Conservation (phyloP, 2,329 filamentous ascomycete species). For the Aspergillus piperis region DNA sequence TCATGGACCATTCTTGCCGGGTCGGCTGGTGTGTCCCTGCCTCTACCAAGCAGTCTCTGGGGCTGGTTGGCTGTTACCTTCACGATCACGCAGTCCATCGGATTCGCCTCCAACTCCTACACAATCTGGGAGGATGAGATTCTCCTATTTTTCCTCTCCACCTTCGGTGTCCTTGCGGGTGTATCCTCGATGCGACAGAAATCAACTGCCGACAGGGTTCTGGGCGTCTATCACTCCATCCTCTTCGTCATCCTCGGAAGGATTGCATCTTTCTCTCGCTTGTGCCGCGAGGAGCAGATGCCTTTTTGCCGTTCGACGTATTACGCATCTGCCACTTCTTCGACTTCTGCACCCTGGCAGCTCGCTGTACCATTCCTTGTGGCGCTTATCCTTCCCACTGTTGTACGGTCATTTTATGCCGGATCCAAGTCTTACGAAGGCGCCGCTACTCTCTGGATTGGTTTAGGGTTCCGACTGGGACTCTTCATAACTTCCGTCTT, state of each 20-base stretch:
- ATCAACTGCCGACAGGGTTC: constrained; percentile 65
- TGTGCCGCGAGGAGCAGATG: constrained; percentile 98
- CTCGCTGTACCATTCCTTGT: constrained; percentile 76
- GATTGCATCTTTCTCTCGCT: constrained; percentile 79
- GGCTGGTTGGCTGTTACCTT: constrained; percentile 82
- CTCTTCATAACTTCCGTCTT: constrained; percentile 76
- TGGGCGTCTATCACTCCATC: constrained; percentile 82
- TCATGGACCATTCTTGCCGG: constrained; percentile 42
- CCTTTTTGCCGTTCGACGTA: constrained; percentile 94
- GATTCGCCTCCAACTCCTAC: constrained; percentile 96
- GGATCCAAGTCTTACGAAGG: constrained; percentile 87
- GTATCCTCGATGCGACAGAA: constrained; percentile 74
- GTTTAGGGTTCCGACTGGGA: constrained; percentile 73
- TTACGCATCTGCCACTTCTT: constrained; percentile 87
- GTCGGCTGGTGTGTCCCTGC: constrained; percentile 45
- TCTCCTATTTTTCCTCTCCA: constrained; percentile 83
- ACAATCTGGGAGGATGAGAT: constrained; percentile 99
- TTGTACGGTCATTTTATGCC: constrained; percentile 80
- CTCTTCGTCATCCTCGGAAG: constrained; percentile 79
- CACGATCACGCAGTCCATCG: constrained; percentile 82
- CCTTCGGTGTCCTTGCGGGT: constrained; percentile 77
- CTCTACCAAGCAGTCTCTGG: constrained; percentile 77
- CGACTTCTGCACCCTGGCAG: constrained; percentile 91
- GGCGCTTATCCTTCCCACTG: constrained; percentile 68
- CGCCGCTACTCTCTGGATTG: constrained; percentile 81